These are phyloP conservation scores for Colletotrichum truncatum DNA, from an alignment of 2,329 filamentous ascomycete species.

Conservation along the genomic window DNA sequence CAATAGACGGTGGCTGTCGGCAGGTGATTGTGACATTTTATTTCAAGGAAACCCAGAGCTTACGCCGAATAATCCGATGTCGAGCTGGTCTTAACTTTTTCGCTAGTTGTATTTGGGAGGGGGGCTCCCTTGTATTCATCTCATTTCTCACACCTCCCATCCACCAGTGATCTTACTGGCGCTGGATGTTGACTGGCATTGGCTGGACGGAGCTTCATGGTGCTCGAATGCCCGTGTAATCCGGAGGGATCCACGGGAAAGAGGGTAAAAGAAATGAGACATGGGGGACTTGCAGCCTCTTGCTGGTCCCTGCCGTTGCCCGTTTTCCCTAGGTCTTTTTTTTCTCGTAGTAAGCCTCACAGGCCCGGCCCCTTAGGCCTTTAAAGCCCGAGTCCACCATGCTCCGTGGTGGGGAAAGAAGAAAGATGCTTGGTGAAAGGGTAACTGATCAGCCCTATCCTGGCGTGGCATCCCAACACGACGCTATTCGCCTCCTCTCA, in stretches of 20 bases:
- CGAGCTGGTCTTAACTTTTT: background rate
- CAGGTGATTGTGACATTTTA: background rate
- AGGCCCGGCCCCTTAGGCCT: background rate
- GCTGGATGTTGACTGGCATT: background rate
- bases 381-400: background rate
- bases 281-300: background rate
- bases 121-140: background rate
- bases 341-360: background rate
- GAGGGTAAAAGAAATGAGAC: background rate
- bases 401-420: background rate
- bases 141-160: background rate
- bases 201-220: too few relatives aligned
- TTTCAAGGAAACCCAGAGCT: background rate
- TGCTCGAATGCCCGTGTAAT: background rate
- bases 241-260: background rate
- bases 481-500: conserved; percentile 12
- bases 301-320: background rate
- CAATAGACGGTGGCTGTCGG: background rate
- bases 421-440: background rate
- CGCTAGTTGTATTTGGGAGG: too few relatives aligned
- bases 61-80: background rate
- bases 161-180: background rate
- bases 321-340: background rate
- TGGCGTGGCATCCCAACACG: conserved; percentile 17
- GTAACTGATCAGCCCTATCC: conserved; percentile 28